Conservation (phyloP, 352 stramenopile species). For the Phytophthora podocarpi region DNA sequence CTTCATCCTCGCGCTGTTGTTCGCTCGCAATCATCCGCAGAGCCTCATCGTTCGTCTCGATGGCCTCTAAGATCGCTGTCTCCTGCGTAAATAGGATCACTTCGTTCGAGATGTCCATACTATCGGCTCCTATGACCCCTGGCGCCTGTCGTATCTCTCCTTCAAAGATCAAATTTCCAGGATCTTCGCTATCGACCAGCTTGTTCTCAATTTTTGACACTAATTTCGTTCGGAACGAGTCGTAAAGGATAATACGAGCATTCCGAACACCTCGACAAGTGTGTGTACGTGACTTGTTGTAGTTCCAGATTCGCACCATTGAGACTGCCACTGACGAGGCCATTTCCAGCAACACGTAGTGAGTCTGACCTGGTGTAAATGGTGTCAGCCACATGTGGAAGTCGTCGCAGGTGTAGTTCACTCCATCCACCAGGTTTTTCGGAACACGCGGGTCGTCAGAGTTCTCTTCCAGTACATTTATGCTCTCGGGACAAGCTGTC, state of each 20-base stretch:
- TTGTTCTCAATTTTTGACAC: neutral
- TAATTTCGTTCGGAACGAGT: slow-evolving; percentile 17
- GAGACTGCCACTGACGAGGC: slow-evolving; percentile 47
- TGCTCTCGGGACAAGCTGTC: slow-evolving; percentile 69
- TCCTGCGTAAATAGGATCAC: slow-evolving; percentile 90
- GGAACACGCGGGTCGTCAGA: slow-evolving; percentile 72
- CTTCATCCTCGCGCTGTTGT: slow-evolving; percentile 59
- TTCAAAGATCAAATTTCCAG: slow-evolving; percentile 71
- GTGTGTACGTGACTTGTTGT: slow-evolving; percentile 91
- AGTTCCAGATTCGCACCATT: slow-evolving; percentile 93
- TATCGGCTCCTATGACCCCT: slow-evolving; percentile 56
- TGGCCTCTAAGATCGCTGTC: slow-evolving; percentile 57
- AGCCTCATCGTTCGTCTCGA: slow-evolving; percentile 66
- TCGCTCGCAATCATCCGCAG: slow-evolving; percentile 31
- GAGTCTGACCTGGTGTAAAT: slow-evolving; percentile 56
- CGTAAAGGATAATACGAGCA: slow-evolving; percentile 62
- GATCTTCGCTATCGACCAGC: neutral
- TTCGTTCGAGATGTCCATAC: slow-evolving; percentile 69
- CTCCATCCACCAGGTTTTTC: slow-evolving; percentile 81
- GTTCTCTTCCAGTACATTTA: slow-evolving; percentile 92
- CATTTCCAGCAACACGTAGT: slow-evolving; percentile 69
- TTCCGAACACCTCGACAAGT: slow-evolving; percentile 72
- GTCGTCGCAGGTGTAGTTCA: slow-evolving; percentile 91
- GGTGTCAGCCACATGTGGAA: slow-evolving; percentile 92
- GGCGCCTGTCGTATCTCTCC: slow-evolving; percentile 83